Evolutionary conservation across 1,139 yeast genomes (phyloP).

Genomic region (Blastobotrys indianensis): DNA sequence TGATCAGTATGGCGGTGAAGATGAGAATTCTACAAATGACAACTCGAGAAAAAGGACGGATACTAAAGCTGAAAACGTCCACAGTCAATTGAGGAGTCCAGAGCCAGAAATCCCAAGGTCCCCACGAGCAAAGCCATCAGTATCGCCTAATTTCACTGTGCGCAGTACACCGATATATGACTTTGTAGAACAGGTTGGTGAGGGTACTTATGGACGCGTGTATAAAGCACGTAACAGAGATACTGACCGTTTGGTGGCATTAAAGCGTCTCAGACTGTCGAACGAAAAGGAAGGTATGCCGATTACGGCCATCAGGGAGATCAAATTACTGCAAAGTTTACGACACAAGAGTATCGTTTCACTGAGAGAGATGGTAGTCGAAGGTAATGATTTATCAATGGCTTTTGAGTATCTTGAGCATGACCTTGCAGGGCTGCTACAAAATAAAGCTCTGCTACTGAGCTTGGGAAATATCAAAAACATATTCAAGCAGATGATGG

Average conservation of each 20-base stretch:
- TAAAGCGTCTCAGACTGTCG: slow-evolving; percentile 78
- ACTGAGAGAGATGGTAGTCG: slow-evolving; percentile 85
- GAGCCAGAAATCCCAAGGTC: too few relatives aligned
- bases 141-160: too few relatives aligned
- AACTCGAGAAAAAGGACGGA: neutral
- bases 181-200: slow-evolving; percentile 55
- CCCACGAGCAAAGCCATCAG: too few relatives aligned
- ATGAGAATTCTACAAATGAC: neutral
- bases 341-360: slow-evolving; percentile 79
- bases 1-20: neutral
- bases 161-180: too few relatives aligned
- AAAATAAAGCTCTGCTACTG: slow-evolving; percentile 65
- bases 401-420: slow-evolving; percentile 91
- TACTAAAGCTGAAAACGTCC: neutral
- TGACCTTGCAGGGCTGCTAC: slow-evolving; percentile 80
- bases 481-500: slow-evolving; percentile 67
- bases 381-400: slow-evolving; percentile 72
- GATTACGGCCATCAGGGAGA: slow-evolving; percentile 89
- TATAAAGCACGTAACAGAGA: slow-evolving; percentile 65
- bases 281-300: slow-evolving; percentile 93
- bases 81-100: neutral
- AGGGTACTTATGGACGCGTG: slow-evolving; percentile 80
- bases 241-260: slow-evolving; percentile 72
- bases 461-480: slow-evolving; percentile 67
- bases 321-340: slow-evolving; percentile 78